A percentile compares a stretch with the other conserved stretches of the same genome.
Conservation (phyloP, 225 moss, liverwort and hornwort genomes). For the Anthoceros angustus region DNA sequence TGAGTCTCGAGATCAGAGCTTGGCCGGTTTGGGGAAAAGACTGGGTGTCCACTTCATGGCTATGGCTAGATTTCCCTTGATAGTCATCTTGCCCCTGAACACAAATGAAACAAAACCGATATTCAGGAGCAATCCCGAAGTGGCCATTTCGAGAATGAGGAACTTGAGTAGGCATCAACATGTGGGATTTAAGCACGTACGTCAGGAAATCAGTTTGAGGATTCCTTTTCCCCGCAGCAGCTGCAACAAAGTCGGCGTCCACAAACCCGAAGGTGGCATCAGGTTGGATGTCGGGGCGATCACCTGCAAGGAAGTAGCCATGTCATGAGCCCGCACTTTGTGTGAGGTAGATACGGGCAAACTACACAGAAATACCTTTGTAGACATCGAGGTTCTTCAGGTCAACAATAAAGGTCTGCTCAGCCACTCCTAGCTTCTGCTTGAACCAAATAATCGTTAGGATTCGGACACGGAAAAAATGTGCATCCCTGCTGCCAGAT, state of each 20-base stretch:
- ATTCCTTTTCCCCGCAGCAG: constrained; percentile 57
- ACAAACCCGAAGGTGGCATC: constrained; percentile 85
- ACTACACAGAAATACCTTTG: constrained; percentile 25
- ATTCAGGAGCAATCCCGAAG: neutral
- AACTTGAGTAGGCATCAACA: neutral
- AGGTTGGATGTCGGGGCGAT: constrained; percentile 41
- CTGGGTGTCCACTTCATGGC: constrained; percentile 94
- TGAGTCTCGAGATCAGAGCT: constrained; percentile 30
- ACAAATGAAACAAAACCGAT: neutral
- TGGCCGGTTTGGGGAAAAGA: constrained; percentile 86
- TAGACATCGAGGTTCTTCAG: constrained; percentile 80
- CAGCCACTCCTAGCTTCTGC: constrained; percentile 73
- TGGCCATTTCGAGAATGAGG: neutral
- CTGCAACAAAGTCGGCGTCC: constrained; percentile 65
- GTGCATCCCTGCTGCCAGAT: neutral
- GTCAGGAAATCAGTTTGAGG: constrained; percentile 96
- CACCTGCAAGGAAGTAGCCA: neutral
- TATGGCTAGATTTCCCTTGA: constrained; percentile 76
- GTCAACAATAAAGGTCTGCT: constrained; percentile 77
- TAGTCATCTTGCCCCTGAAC: constrained; percentile 89
- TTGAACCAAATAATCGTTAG: neutral
- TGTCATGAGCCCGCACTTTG: neutral
- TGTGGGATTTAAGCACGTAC: constrained; percentile 11
- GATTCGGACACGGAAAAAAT: neutral
- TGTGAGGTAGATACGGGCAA: constrained; percentile 8